These are phyloP conservation scores for Closterium sp. DNA, from an alignment of 139 green algal genomes.

Conservation along the genomic window DNA sequence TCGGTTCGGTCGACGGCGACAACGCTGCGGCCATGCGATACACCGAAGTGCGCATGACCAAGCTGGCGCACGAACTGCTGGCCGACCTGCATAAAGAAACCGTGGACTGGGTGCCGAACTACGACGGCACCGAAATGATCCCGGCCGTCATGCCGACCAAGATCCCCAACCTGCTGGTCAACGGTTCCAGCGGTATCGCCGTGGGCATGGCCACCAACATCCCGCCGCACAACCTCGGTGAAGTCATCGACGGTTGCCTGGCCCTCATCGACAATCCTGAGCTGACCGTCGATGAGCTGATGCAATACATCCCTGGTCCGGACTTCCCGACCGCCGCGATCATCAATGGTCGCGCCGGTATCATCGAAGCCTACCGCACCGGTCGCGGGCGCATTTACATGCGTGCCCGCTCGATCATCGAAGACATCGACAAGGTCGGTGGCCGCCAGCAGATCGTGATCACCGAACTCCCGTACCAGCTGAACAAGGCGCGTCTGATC, in stretches of 20 bases:
- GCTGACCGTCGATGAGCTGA: no score
- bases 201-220: conserved; percentile 91
- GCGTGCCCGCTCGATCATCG: conserved; percentile 65
- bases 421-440: conserved; percentile 48
- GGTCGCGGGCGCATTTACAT: conserved; percentile 70
- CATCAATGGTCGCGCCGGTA: conserved; percentile 26
- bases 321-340: conserved; percentile 90
- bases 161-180: conserved; percentile 87
- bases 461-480: conserved; percentile 78
- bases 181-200: conserved; percentile 87
- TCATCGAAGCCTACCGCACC: conserved; percentile 65
- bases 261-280: conserved; percentile 74
- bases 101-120: conserved; percentile 47
- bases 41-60: conserved; percentile 58
- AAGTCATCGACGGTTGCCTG: conserved; percentile 77
- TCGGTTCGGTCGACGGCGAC: conserved; percentile 91
- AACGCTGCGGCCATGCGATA: conserved; percentile 93
- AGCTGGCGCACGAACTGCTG: conserved; percentile 62
- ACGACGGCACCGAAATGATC: conserved; percentile 63
- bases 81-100: conserved; percentile 75
- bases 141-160: conserved; percentile 84
- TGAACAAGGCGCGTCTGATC: conserved; percentile 81
- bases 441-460: conserved; percentile 69
- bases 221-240: conserved; percentile 89
- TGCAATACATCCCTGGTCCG: conserved; percentile 79